These are phyloP conservation scores for Cercospora citrullina DNA, from an alignment of 2,329 filamentous ascomycete species.

Conservation along the genomic window DNA sequence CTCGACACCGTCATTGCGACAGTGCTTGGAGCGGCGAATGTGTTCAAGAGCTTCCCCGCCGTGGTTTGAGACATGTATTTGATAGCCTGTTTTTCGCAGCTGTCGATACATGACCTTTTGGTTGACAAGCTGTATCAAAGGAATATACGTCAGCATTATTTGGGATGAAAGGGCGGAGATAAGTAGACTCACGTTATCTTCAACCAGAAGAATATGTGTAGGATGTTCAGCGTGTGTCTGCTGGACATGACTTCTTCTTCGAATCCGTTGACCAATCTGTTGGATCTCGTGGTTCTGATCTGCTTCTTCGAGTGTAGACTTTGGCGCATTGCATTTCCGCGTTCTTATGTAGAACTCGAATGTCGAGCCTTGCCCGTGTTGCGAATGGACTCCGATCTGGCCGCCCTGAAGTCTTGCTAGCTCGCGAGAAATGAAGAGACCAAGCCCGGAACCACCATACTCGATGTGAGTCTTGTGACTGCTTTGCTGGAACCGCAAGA, in stretches of 20 bases:
- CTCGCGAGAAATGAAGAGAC: conserved; percentile 67
- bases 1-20: background rate
- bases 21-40: conserved; percentile 18
- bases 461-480: conserved; percentile 66
- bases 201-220: conserved; percentile 27
- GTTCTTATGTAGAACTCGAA: conserved; percentile 65
- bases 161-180: conserved; percentile 65
- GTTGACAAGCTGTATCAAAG: conserved; percentile 54
- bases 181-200: conserved; percentile 51
- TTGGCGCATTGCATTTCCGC: conserved; percentile 2
- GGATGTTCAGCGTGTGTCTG: conserved; percentile 41
- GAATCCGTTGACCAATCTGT: background rate
- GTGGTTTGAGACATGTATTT: conserved; percentile 31
- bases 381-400: conserved; percentile 64
- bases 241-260: background rate
- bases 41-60: conserved; percentile 34
- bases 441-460: conserved; percentile 69
- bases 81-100: conserved; percentile 27
- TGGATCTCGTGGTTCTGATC: background rate
- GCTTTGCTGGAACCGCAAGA: conserved; percentile 69
- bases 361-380: conserved; percentile 60
- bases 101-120: conserved; percentile 33
- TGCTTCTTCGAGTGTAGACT: background rate
- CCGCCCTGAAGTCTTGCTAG: conserved; percentile 71
- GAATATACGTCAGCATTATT: background rate